These are phyloP conservation scores for Thymus quinquecostatus DNA, from an alignment of 257 asterid species.

Conservation along the genomic window DNA sequence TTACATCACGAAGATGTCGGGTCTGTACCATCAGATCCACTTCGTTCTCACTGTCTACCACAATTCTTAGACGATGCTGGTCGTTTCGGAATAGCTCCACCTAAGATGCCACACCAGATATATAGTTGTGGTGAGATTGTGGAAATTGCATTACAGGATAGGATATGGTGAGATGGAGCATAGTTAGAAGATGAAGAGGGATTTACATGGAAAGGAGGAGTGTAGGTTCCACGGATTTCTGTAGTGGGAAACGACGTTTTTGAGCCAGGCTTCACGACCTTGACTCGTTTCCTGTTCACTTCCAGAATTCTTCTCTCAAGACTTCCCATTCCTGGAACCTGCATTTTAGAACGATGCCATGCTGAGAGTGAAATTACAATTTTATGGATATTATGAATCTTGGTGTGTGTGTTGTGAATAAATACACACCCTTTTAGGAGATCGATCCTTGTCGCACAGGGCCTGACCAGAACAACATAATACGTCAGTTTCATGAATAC, in stretches of 20 bases:
- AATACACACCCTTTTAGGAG: conserved; percentile 70
- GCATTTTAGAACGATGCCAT: conserved; percentile 30
- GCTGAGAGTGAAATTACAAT: conserved; percentile 8
- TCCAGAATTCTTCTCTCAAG: conserved; percentile 89
- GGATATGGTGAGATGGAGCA: neutral
- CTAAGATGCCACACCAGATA: conserved; percentile 37
- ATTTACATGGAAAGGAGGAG: conserved; percentile 98
- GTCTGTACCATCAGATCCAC: conserved; percentile 96
- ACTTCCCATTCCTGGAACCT: conserved; percentile 82
- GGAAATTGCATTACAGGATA: neutral
- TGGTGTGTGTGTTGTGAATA: conserved; percentile 20
- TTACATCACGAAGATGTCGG: conserved; percentile 85
- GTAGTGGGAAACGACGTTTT: conserved; percentile 90
- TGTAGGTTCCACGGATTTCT: conserved; percentile 86
- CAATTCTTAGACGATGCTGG: conserved; percentile 89
- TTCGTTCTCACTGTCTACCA: conserved; percentile 91
- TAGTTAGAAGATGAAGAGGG: conserved; percentile 13
- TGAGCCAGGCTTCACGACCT: conserved; percentile 95
- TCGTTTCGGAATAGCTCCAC: conserved; percentile 91
- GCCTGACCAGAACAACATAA: conserved; percentile 51
- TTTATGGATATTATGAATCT: conserved; percentile 18
- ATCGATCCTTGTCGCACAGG: conserved; percentile 84
- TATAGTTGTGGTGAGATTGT: neutral
- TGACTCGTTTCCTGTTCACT: conserved; percentile 79
- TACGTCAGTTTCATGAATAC: conserved; percentile 22